Percentiles rank a stretch among this genome's conserved stretches.
These are phyloP conservation scores for Trichoderma koningiopsis DNA, from an alignment of 2,329 filamentous ascomycete genomes.

Conservation along the genomic window DNA sequence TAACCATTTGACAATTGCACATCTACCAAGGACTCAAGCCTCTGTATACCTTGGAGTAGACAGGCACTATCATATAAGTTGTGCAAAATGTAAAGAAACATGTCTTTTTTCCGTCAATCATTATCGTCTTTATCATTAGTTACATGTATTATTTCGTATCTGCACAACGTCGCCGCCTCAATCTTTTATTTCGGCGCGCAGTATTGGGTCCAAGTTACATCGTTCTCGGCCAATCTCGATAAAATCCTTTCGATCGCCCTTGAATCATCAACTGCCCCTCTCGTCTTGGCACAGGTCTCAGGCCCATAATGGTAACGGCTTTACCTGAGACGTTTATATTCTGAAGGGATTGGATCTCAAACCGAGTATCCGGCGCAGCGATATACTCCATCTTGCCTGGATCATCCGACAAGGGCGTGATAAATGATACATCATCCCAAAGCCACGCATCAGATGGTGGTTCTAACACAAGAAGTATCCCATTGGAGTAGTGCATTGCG, in stretches of 20 bases:
- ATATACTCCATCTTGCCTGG: slow-evolving; percentile 18
- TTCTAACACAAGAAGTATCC: slow-evolving; percentile 10
- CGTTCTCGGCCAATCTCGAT: neutral
- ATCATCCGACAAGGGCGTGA: slow-evolving; percentile 25
- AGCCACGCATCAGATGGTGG: neutral
- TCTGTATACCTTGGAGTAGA: neutral
- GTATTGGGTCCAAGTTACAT: neutral
- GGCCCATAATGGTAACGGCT: neutral
- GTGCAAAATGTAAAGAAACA: neutral
- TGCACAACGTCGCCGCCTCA: neutral
- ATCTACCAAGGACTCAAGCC: neutral
- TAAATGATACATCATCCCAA: slow-evolving; percentile 15
- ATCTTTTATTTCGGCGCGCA: neutral
- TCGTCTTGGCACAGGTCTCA: neutral
- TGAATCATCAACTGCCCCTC: neutral
- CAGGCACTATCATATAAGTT: neutral
- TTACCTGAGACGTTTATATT: neutral
- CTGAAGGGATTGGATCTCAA: slow-evolving; percentile 16
- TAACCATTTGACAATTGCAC: too few relatives aligned
- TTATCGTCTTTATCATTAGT: neutral
- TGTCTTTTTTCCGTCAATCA: neutral
- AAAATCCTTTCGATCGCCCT: neutral
- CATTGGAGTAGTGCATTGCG: slow-evolving; percentile 24
- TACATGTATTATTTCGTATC: neutral
- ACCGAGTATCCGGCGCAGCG: slow-evolving; percentile 6